Base-by-base conservation (phyloP, 306 rosid genomes). In the Delonix regia region DNA sequence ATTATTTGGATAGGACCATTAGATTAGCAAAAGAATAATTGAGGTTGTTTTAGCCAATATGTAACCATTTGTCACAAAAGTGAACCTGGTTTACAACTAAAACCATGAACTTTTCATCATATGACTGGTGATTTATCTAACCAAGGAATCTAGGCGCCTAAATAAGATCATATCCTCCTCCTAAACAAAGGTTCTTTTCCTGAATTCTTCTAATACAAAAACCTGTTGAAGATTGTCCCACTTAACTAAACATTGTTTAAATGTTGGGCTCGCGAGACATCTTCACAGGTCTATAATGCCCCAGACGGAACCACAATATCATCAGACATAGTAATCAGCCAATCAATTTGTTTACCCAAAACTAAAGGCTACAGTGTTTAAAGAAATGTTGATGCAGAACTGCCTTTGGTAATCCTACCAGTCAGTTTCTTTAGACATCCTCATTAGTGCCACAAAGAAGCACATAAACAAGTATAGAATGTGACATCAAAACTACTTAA, bases 21-120 rank as follows among this genome's bases (percentile, higher is more conserved):
- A 11, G 33, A 33, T 24, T 55, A 30, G 19, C n/a, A 44, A 49
- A 48, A 47, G 65, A 73, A 71, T 38, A 65, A 62, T 28, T 41
- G 69, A 39, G 34, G 57, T 68, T 44, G 52, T 49, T 76, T 47
- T 62, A 41, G 47, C 24, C 65, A 48, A 55, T 55, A 27, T 53
- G 36, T 28, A 3, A n/a, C 33, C 47, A 44, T 45, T 62, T 47
- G 71, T 48, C 36, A n/a, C 5, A 30, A 75, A 75, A 62, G 64
- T 49, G 64, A 66, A 25, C 24, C 42, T 30, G 24, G 41, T 6
- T 30, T 15, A 56, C 12, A 38, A 78, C 38, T 36, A 42, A 38
- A 47, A 51, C n/a, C 24, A 18, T 18, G 24, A 51, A 33, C 30
- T 15, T 36, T 62, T 33, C 69, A 36, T 34, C 44, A 21, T 4